Base-by-base conservation (phyloP, 768 basidiomycete genomes). In the Tulasnella sp. region DNA sequence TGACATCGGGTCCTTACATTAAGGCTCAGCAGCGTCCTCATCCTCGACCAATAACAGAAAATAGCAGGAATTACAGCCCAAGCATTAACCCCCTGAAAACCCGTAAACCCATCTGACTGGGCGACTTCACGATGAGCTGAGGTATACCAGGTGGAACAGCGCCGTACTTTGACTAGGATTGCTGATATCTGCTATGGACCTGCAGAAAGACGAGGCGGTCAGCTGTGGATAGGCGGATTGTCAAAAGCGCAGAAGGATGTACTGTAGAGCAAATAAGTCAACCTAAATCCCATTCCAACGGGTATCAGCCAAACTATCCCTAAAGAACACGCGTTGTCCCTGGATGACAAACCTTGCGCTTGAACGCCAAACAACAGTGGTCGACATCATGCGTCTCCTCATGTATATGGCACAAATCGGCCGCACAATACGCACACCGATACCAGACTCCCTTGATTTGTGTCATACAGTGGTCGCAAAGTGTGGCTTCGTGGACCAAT, bases 321-420 rank as follows among this genome's bases (percentile, higher is more conserved):
- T 27, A 29, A n/a, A 4, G n/a, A n/a, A 24, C 26, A 26, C 42
- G 45, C 5, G 26, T 7, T 15, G 15, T 38, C 15, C 34, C 5
- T 5, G 15, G 15, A 15, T 5, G 15, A 38, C 5, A 38, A 63
- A 90, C 89, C 43, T 77, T 74, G 1, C 89, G 82, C 70, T 97
- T 97, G 74, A 96, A 86, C 9, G 88, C 86, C 32, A 94, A 75
- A 70, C 93, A 97, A 44, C 90, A 71, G 67, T 95, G 93, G 1
- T 80, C 82, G 61, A 80, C 76, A 65, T 93, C 80, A 67, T 96
- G 93, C 47, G 85, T 85, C 66, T 73, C 76, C 70, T 93, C 87
- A 66, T 93, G 95, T 29, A 78, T 78, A 43, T 82, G 81, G 72
- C 94, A 96, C n/a, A 95, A 74, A 68, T 97, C 94, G 64, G 80